These are phyloP conservation scores for Fusarium graminum DNA, from an alignment of 2,329 filamentous ascomycete species.

Conservation along the genomic window DNA sequence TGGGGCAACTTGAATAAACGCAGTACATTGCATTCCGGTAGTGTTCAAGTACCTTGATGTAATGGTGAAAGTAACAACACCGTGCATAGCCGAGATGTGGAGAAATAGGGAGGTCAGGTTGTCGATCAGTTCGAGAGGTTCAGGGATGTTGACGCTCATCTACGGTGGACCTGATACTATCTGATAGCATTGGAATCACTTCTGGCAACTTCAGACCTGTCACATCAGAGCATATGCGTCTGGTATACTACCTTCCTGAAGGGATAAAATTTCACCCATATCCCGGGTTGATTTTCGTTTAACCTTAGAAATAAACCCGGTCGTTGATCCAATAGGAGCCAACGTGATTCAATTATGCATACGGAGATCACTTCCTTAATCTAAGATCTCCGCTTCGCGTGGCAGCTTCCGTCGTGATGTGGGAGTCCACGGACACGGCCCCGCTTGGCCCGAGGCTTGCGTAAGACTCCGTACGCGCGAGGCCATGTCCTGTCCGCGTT, in stretches of 20 bases:
- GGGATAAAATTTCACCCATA: no score
- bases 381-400: not conserved
- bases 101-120: not conserved
- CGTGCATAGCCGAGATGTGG: no score
- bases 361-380: not conserved
- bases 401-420: conserved; percentile 24
- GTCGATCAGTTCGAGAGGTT: not conserved
- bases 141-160: not conserved
- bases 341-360: not conserved
- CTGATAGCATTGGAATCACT: not conserved
- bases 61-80: no score
- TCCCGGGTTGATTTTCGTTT: not conserved
- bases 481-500: not conserved
- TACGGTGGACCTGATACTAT: not conserved
- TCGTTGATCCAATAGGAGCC: not conserved
- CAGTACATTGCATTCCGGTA: no score
- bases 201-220: not conserved
- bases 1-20: no score
- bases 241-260: no score
- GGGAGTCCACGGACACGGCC: conserved; percentile 11
- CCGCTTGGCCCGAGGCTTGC: conserved; percentile 14
- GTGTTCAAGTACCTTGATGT: no score
- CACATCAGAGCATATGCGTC: not conserved
- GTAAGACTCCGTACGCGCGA: not conserved
- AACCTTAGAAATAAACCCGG: not conserved